Percentiles rank a stretch among this genome's conserved stretches.
These are phyloP conservation scores for Saccharomycopsis olivae DNA, from an alignment of 805 yeast genomes.

Conservation along the genomic window DNA sequence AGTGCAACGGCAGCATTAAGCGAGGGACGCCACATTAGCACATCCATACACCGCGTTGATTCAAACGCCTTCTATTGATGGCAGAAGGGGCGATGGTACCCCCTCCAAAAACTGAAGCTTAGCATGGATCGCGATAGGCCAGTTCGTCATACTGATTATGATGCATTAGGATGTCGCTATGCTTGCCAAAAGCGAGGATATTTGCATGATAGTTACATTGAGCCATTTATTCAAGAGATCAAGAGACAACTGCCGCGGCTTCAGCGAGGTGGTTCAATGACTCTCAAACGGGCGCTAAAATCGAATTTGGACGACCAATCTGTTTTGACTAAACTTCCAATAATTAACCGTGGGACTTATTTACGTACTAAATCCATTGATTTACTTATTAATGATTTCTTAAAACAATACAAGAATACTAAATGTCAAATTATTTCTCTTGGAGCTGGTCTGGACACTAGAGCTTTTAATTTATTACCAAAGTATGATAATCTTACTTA, in stretches of 20 bases:
- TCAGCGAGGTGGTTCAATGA: slow-evolving; percentile 19
- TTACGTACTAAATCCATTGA: slow-evolving; percentile 38
- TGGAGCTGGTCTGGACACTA: slow-evolving; percentile 78
- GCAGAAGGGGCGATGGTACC: too few species aligned
- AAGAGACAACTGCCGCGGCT: slow-evolving; percentile 23
- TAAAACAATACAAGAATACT: slow-evolving; percentile 18
- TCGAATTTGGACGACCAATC: slow-evolving; percentile 21
- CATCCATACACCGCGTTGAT: too few species aligned
- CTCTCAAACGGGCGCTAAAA: slow-evolving; percentile 1
- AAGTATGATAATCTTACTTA: slow-evolving; percentile 28
- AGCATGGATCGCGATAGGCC: slow-evolving; percentile 34
- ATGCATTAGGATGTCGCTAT: slow-evolving; percentile 44
- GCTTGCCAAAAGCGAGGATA: slow-evolving; percentile 37
- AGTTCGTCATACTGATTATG: slow-evolving; percentile 48
- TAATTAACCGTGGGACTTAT: slow-evolving; percentile 54
- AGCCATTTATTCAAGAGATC: slow-evolving; percentile 24
- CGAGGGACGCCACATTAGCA: too few species aligned
- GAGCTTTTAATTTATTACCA: slow-evolving; percentile 42
- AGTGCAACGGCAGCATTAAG: too few species aligned
- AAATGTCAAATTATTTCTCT: slow-evolving; percentile 46
- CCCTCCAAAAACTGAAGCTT: too few species aligned
- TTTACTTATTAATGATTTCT: slow-evolving; percentile 29
- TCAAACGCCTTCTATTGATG: too few species aligned
- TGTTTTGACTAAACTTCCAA: slow-evolving; percentile 36
- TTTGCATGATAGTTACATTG: slow-evolving; percentile 32